A percentile compares a stretch with the other conserved stretches of the same genome.
Conservation (phyloP, 495 filamentous ascomycete genomes). For the Penicillium angulare region DNA sequence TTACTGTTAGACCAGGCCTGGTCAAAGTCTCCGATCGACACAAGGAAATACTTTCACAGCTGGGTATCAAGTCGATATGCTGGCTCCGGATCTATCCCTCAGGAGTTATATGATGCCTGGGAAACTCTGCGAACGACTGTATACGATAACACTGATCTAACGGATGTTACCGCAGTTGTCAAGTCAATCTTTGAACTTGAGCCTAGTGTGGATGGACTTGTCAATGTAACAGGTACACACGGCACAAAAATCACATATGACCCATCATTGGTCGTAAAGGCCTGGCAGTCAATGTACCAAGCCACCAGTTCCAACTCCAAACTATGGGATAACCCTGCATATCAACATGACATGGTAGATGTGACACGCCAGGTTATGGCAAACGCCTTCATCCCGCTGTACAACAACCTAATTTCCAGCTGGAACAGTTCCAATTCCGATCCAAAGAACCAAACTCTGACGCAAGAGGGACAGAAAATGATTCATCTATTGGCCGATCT, state of each 20-base stretch:
- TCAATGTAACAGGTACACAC: slow-evolving; percentile 40
- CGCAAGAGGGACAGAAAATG: slow-evolving; percentile 25
- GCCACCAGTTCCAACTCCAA: slow-evolving; percentile 31
- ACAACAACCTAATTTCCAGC: slow-evolving; percentile 34
- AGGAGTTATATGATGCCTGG: slow-evolving; percentile 44
- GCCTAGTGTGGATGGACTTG: slow-evolving; percentile 38
- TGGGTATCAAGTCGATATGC: slow-evolving; percentile 49
- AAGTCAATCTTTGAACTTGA: slow-evolving; percentile 48
- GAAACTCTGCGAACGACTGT: slow-evolving; percentile 46
- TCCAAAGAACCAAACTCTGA: slow-evolving; percentile 14
- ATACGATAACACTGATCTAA: slow-evolving; percentile 53
- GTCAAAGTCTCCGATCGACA: slow-evolving; percentile 42
- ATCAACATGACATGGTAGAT: slow-evolving; percentile 51
- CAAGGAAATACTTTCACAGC: slow-evolving; percentile 42
- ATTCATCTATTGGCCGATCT: slow-evolving; percentile 36
- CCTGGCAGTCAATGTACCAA: slow-evolving; percentile 40
- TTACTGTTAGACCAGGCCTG: slow-evolving; percentile 53
- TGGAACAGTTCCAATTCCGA: slow-evolving; percentile 26
- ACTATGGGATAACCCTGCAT: slow-evolving; percentile 47
- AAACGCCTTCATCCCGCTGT: slow-evolving; percentile 45
- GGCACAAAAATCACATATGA: slow-evolving; percentile 45
- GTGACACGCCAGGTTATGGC: slow-evolving; percentile 50
- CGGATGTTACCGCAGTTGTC: slow-evolving; percentile 32
- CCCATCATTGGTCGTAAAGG: slow-evolving; percentile 34
- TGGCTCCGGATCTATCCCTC: slow-evolving; percentile 30